A percentile compares a stretch with the other conserved stretches of the same genome.
Conservation (phyloP, 2,329 filamentous ascomycete species). For the Pseudocercospora pini-densiflorae region DNA sequence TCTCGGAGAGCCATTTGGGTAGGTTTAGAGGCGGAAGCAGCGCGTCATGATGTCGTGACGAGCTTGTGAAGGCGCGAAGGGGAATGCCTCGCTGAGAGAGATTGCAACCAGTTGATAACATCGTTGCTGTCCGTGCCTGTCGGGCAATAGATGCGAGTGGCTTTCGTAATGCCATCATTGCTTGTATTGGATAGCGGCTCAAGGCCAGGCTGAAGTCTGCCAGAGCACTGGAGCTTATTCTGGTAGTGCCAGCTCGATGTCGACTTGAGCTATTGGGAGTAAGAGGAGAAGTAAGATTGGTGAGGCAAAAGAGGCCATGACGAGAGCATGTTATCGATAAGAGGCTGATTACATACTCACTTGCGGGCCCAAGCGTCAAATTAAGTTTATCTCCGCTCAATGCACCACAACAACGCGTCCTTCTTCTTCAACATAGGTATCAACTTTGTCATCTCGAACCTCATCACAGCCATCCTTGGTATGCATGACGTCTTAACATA, state of each 20-base stretch:
- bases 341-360: neutral
- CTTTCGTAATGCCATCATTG: neutral
- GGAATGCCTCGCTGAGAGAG: neutral
- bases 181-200: no score
- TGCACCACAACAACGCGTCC: neutral
- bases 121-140: neutral
- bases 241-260: neutral
- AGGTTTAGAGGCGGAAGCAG: constrained; percentile 46
- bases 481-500: no score
- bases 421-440: no score
- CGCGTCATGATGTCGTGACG: neutral
- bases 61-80: neutral
- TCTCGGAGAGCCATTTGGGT: constrained; percentile 73
- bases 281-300: neutral
- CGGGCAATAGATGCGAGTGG: neutral
- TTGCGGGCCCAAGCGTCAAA: neutral
- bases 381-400: neutral
- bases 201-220: no score
- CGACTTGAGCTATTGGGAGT: neutral
- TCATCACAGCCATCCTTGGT: no score
- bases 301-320: neutral
- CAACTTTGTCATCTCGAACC: no score
- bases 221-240: neutral
- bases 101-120: neutral
- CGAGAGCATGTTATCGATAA: neutral